Evolutionary conservation across 805 yeast genomes (phyloP).

Genomic region (Scheffersomyces ergatensis): DNA sequence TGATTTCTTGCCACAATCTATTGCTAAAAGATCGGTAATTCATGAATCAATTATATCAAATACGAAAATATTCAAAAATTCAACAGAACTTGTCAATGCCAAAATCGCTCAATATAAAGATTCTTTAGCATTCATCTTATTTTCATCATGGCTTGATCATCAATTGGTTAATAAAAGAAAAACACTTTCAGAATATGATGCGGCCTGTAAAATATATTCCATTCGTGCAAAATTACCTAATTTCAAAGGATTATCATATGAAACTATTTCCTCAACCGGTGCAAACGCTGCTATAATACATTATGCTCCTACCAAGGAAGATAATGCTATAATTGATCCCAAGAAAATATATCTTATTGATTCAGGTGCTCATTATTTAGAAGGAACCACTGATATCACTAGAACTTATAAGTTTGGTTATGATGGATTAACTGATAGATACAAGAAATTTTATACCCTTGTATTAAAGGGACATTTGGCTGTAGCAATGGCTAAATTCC

Average conservation of each 20-base stretch:
- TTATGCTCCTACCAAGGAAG: constrained; percentile 64
- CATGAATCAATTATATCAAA: constrained; percentile 34
- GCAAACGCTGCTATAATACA: constrained; percentile 75
- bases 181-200: constrained; percentile 62
- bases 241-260: constrained; percentile 70
- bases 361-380: constrained; percentile 87
- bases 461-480: constrained; percentile 92
- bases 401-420: constrained; percentile 71
- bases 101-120: constrained; percentile 78
- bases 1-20: constrained; percentile 25
- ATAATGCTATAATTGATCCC: constrained; percentile 61
- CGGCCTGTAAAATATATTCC: constrained; percentile 55
- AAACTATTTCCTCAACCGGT: constrained; percentile 75
- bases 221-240: constrained; percentile 54
- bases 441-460: constrained; percentile 72
- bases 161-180: constrained; percentile 37
- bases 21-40: constrained; percentile 19
- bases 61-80: constrained; percentile 75
- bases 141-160: constrained; percentile 79
- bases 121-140: constrained; percentile 71
- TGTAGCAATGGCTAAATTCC: constrained; percentile 76
- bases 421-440: constrained; percentile 42
- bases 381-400: constrained; percentile 96
- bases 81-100: constrained; percentile 68
- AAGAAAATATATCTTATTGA: constrained; percentile 73